Conservation (phyloP, 2,329 filamentous ascomycete species). For the Aquanectria penicillioides region DNA sequence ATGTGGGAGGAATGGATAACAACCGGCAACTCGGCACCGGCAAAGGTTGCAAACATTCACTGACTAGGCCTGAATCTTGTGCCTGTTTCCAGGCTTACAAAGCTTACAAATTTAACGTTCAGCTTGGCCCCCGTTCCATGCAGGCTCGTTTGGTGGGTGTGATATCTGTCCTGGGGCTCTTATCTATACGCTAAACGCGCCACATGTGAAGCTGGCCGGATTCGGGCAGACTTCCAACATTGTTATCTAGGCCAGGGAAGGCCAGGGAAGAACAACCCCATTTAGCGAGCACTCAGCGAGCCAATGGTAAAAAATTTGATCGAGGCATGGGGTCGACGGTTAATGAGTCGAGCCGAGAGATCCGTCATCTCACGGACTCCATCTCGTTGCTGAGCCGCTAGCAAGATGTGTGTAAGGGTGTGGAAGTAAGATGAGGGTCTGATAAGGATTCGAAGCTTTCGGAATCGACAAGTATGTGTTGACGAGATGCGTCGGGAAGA, state of each 20-base stretch:
- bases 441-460: constrained; percentile 14
- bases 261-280: not conserved
- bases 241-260: constrained; percentile 27
- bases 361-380: constrained; percentile 4
- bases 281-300: not conserved
- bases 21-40: constrained; percentile 9
- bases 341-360: constrained; percentile 12
- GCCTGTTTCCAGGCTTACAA: not conserved
- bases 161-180: constrained; percentile 10
- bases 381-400: constrained; percentile 14
- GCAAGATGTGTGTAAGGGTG: constrained; percentile 5
- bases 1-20: not conserved
- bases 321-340: not conserved
- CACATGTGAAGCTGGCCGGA: constrained; percentile 22
- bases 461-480: not conserved
- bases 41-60: not conserved
- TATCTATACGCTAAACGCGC: constrained; percentile 36
- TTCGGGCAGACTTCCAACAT: not conserved
- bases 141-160: not conserved
- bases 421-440: constrained; percentile 1
- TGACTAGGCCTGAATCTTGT: constrained; percentile 9
- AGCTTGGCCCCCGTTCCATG: not conserved
- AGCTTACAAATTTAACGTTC: constrained; percentile 12
- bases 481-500: not conserved
- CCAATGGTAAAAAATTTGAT: constrained; percentile 16